phyloP scores from a whole-genome alignment of 2,329 filamentous ascomycete genomes.

The Lachnum nothofagi region DNA sequence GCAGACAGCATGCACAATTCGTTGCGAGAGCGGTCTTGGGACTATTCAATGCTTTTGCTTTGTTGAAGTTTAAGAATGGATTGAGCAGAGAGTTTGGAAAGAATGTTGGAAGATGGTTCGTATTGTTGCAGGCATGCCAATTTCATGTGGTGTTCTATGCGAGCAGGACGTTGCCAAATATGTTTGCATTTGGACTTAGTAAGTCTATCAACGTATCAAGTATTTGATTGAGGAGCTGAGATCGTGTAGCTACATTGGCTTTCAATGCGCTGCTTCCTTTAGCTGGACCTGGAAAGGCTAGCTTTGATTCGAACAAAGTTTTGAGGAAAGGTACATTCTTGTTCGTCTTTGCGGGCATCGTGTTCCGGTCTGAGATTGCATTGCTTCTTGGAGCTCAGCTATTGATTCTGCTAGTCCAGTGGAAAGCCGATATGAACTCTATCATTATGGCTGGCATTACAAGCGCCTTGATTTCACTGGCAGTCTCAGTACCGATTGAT shows the following conservation, averaged over 20 bases:
- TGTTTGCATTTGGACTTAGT: constrained; percentile 90
- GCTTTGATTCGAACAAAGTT: constrained; percentile 38
- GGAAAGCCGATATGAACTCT: constrained; percentile 47
- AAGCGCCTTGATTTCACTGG: constrained; percentile 62
- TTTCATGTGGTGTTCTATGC: constrained; percentile 94
- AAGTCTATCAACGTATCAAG: constrained; percentile 35
- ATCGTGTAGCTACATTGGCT: constrained; percentile 57
- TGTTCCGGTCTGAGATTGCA: constrained; percentile 88
- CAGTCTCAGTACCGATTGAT: constrained; percentile 70
- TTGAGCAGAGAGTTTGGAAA: constrained; percentile 65
- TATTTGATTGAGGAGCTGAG: constrained; percentile 8
- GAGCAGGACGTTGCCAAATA: constrained; percentile 86
- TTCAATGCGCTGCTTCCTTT: constrained; percentile 40
- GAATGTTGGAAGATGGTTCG: constrained; percentile 70
- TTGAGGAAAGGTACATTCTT: constrained; percentile 65
- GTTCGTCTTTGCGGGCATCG: constrained; percentile 71
- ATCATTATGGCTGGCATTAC: constrained; percentile 62
- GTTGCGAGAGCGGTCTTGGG: constrained; percentile 74
- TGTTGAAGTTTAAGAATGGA: constrained; percentile 61
- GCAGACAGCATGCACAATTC: constrained; percentile 52
- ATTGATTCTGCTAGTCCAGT: constrained; percentile 55
- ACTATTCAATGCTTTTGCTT: constrained; percentile 63
- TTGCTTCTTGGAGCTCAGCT: constrained; percentile 68
- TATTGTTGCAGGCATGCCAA: constrained; percentile 71
- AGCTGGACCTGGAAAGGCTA: constrained; percentile 35